Evolutionary conservation across 768 basidiomycete genomes (phyloP).

Genomic region (Russula earlei): DNA sequence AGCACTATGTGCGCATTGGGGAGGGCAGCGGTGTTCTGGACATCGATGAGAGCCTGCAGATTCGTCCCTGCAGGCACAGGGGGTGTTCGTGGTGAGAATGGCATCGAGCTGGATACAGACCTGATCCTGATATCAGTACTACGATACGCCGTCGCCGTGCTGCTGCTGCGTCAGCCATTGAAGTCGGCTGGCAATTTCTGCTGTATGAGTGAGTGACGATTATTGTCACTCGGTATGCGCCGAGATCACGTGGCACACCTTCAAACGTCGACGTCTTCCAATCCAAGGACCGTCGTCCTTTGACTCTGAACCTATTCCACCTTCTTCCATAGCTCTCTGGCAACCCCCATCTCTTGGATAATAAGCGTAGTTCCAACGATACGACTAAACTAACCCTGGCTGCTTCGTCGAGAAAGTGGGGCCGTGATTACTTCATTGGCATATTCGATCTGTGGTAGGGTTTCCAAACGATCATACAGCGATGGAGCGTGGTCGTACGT

Average conservation of each 20-base stretch:
- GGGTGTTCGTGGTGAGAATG: not conserved
- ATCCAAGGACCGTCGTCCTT: not conserved
- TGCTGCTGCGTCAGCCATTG: slow-evolving; percentile 1
- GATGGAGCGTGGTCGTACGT: not conserved
- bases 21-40: slow-evolving; percentile 62
- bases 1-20: slow-evolving; percentile 62
- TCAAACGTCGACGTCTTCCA: no score
- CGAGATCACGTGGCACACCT: no score
- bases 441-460: not conserved
- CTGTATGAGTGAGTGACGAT: no score
- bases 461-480: not conserved
- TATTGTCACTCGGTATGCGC: no score
- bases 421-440: no score
- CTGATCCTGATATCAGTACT: slow-evolving; percentile 61
- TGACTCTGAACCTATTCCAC: not conserved
- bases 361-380: no score
- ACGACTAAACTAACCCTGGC: no score
- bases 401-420: not conserved
- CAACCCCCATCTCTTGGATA: no score
- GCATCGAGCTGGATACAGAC: slow-evolving; percentile 25
- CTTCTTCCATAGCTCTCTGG: not conserved
- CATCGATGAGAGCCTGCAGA: slow-evolving; percentile 92
- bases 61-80: slow-evolving; percentile 60
- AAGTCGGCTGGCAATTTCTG: not conserved
- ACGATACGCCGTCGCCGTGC: slow-evolving; percentile 6